Evolutionary conservation across 371 early-diverging fungal species (phyloP), one percentile per base, ranked within the genome.

Genomic region (Mucor racemosus): DNA sequence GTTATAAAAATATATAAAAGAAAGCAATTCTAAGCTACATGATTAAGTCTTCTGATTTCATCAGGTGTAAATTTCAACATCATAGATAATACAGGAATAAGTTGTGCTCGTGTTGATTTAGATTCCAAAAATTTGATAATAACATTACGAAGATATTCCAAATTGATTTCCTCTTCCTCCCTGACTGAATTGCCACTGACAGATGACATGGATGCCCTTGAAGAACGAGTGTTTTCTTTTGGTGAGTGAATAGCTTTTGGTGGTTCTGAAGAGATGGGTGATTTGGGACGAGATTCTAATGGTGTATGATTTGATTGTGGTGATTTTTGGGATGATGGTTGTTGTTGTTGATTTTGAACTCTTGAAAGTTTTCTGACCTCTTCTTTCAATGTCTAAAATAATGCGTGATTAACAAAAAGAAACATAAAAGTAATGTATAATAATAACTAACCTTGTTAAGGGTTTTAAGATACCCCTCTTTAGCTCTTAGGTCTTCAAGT

Each of bases 61-160:
- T 96, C 95, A 0, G 92, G 86, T 42, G 91, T 84, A 68, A 94
- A 89, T 64, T 90, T 89, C 6, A 96, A 76, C 69, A 96, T 73
- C 84, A 89, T 92, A 5, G 89, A 87, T 21, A 96, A 70, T 1
- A 94, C 95, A 4, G 92, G 92, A 7, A 96, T 84, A 71, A 96
- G 79, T 76, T 94, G 94, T 40, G 84, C 65, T 40, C 92, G 79
- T 58, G 86, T 86, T 6, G 90, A 88, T 71, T 88, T 91, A 57
- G 86, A 84, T 75, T 96, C 95, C 65, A 97, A 80, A 75, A 95
- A 96, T 66, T 90, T 92, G 48, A 97, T 73, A 53, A 97, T 71
- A 10, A 97, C 90, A 63, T 93, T 89, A 67, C 91, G 88, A 60
- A 96, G 73, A 66, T 97, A 97, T 72, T 96, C 95, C n/a, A 92